phyloP scores from a whole-genome alignment of 2,329 filamentous ascomycete genomes.

The Purpureocillium takamizusanense region DNA sequence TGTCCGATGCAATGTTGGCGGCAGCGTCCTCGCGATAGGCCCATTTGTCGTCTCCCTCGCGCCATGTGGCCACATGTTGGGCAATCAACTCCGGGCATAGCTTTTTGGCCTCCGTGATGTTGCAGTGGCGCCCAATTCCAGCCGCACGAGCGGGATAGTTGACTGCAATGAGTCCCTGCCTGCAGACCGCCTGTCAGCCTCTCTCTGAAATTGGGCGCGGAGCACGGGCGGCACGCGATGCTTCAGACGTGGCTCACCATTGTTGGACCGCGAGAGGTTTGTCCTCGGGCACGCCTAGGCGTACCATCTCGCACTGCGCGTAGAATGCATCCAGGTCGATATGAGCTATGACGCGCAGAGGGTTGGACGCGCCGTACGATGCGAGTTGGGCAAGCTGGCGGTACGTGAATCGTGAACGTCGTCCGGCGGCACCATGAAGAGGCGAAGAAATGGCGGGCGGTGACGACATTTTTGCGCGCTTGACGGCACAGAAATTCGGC shows the following conservation, averaged over 20 bases:
- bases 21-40: slow-evolving; percentile 77
- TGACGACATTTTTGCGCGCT: background rate
- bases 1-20: slow-evolving; percentile 74
- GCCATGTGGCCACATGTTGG: slow-evolving; percentile 93
- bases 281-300: slow-evolving; percentile 64
- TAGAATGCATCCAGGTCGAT: slow-evolving; percentile 98
- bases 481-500: no score
- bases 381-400: slow-evolving; percentile 72
- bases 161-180: slow-evolving; percentile 88
- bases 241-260: slow-evolving; percentile 47
- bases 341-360: slow-evolving; percentile 80
- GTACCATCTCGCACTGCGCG: slow-evolving; percentile 89
- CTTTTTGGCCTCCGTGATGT: slow-evolving; percentile 72
- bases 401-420: slow-evolving; percentile 70
- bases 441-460: slow-evolving; percentile 16
- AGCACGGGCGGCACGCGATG: background rate
- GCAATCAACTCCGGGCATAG: slow-evolving; percentile 75
- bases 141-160: slow-evolving; percentile 85
- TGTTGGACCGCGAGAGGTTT: slow-evolving; percentile 88
- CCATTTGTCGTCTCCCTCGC: slow-evolving; percentile 87
- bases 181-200: slow-evolving; percentile 16
- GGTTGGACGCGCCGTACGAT: slow-evolving; percentile 60
- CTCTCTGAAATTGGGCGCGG: background rate
- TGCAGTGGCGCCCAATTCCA: slow-evolving; percentile 73
- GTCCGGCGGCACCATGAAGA: slow-evolving; percentile 12